phyloP scores from a whole-genome alignment of 2,329 filamentous ascomycete genomes.

The Colletotrichum viniferum region DNA sequence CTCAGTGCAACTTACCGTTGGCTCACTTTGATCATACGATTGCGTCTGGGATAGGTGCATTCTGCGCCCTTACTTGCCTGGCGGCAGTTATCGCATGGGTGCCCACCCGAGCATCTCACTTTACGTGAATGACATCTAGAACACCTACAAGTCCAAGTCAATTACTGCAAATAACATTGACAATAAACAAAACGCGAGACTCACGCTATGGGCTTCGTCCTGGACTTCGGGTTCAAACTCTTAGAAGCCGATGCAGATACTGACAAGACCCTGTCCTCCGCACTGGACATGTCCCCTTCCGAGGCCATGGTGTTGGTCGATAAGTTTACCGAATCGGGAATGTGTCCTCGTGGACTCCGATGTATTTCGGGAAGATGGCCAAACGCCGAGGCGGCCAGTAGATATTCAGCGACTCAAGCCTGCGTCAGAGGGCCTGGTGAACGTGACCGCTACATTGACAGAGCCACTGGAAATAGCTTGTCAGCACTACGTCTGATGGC shows the following conservation, averaged over 20 bases:
- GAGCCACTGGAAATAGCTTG: not conserved
- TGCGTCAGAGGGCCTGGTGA: too few species aligned
- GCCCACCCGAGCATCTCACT: conserved; percentile 37
- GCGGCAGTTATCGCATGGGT: conserved; percentile 36
- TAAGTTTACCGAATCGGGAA: not conserved
- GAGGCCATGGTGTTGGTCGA: not conserved
- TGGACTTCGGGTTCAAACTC: not conserved
- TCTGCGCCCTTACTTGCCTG: conserved; percentile 33
- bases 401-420: not conserved
- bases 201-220: conserved; percentile 22
- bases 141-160: conserved; percentile 26
- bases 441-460: not conserved
- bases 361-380: not conserved
- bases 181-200: not conserved
- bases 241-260: not conserved
- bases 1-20: conserved; percentile 28
- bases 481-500: not conserved
- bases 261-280: not conserved
- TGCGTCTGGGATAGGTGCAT: conserved; percentile 36
- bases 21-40: conserved; percentile 35
- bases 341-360: not conserved
- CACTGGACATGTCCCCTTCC: conserved; percentile 6
- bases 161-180: not conserved
- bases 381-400: not conserved
- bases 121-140: conserved; percentile 37